Evolutionary conservation across 768 basidiomycete genomes (phyloP).

Genomic region (Strobilomyces dryophilus): DNA sequence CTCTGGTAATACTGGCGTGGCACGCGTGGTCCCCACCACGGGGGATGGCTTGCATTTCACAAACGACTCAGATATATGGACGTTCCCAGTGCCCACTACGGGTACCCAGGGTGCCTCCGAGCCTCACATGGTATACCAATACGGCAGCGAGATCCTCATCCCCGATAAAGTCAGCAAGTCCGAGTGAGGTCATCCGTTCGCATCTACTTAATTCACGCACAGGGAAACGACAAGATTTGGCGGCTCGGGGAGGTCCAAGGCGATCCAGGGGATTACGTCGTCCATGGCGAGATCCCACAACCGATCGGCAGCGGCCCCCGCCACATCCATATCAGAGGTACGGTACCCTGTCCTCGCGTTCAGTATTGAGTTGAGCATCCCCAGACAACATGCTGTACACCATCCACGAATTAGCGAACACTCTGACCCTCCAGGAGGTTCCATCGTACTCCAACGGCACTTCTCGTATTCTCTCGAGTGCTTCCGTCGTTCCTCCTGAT

Average conservation of each 20-base stretch:
- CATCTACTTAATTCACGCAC: neutral
- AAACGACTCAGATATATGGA: constrained; percentile 38
- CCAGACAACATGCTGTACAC: no score
- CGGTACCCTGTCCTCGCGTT: neutral
- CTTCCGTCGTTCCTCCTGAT: constrained; percentile 45
- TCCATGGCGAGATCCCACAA: constrained; percentile 59
- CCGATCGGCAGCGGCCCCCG: constrained; percentile 62
- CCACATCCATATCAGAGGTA: constrained; percentile 40
- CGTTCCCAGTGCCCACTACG: no score
- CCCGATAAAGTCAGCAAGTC: constrained; percentile 53
- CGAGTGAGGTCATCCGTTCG: neutral
- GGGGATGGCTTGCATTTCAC: constrained; percentile 34
- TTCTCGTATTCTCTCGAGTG: constrained; percentile 46
- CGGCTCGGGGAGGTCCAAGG: constrained; percentile 35
- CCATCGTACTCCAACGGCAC: constrained; percentile 43
- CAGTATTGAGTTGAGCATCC: no score
- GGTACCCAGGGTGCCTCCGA: constrained; percentile 44
- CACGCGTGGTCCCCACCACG: constrained; percentile 47
- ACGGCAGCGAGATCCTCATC: constrained; percentile 53
- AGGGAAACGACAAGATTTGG: constrained; percentile 71
- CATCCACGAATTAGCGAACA: no score
- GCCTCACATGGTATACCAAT: constrained; percentile 63
- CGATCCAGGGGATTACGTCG: constrained; percentile 41
- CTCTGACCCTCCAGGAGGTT: constrained; percentile 55
- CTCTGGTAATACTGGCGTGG: constrained; percentile 55